These are phyloP conservation scores for Vickermania ingenoplastis DNA, from an alignment of 208 protist genomes.

Conservation along the genomic window DNA sequence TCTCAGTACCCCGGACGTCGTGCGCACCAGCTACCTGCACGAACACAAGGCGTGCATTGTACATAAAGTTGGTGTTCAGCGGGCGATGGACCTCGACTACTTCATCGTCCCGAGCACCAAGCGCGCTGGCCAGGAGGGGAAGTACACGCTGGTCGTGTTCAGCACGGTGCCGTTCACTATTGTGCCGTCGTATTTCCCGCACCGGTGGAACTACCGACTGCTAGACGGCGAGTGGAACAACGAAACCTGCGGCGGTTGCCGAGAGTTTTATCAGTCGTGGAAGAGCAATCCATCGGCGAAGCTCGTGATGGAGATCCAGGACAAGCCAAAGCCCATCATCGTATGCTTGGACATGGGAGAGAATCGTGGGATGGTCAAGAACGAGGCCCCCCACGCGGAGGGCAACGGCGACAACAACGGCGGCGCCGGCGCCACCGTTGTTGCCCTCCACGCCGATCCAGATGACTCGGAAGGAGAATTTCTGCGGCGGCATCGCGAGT, in stretches of 20 bases:
- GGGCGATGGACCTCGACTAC: conserved; percentile 24
- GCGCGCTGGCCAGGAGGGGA: conserved; percentile 28
- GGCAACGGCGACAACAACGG: not conserved
- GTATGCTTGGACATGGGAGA: conserved; percentile 27
- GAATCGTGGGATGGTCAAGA: not conserved
- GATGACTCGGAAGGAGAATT: conserved; percentile 20
- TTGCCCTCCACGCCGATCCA: not conserved
- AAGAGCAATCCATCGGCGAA: conserved; percentile 65
- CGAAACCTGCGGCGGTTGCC: conserved; percentile 58
- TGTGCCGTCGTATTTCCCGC: conserved; percentile 39
- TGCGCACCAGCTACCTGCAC: conserved; percentile 25
- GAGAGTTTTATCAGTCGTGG: conserved; percentile 55
- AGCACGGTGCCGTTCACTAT: conserved; percentile 34
- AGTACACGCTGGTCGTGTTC: conserved; percentile 65
- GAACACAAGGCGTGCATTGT: conserved; percentile 24
- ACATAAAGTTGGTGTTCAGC: conserved; percentile 26
- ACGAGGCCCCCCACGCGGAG: not conserved
- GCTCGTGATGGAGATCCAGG: conserved; percentile 17
- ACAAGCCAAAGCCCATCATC: conserved; percentile 19
- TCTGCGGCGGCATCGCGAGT: conserved; percentile 20
- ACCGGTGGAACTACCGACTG: conserved; percentile 61
- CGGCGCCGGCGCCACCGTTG: not conserved
- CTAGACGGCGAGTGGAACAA: conserved; percentile 53
- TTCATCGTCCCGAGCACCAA: conserved; percentile 65
- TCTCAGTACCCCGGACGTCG: conserved; percentile 26